phyloP scores from a whole-genome alignment of 2,329 filamentous ascomycete species.

The Ophiostoma ips region DNA sequence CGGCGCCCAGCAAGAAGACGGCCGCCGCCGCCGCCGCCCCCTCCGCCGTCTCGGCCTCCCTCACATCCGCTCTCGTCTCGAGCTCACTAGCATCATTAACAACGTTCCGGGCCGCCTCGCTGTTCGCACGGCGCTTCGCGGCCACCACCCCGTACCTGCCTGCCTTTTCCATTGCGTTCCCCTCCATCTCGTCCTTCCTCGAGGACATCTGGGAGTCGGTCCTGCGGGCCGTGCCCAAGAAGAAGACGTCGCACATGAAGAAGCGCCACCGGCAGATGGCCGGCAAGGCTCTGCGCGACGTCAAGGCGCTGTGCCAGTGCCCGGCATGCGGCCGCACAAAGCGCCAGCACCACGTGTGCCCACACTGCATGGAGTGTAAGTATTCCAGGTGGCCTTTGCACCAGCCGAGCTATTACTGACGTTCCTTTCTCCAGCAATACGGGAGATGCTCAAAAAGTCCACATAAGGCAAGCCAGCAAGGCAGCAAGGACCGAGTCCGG shows the following conservation, averaged over 20 bases:
- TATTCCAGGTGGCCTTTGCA: background rate
- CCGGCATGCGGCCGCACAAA: slow-evolving; percentile 80
- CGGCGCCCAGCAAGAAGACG: background rate
- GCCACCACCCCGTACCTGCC: slow-evolving; percentile 16
- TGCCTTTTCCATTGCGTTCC: slow-evolving; percentile 27
- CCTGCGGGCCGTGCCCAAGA: slow-evolving; percentile 87
- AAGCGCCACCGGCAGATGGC: slow-evolving; percentile 89
- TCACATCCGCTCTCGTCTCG: slow-evolving; percentile 4
- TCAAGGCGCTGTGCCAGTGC: slow-evolving; percentile 75
- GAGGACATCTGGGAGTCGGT: slow-evolving; percentile 86
- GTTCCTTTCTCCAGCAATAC: slow-evolving; percentile 27
- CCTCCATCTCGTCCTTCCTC: slow-evolving; percentile 42
- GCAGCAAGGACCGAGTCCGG: background rate
- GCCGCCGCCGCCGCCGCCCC: background rate
- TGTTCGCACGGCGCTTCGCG: slow-evolving; percentile 32
- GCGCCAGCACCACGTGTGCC: slow-evolving; percentile 77
- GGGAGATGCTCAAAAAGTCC: slow-evolving; percentile 22
- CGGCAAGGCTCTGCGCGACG: slow-evolving; percentile 86
- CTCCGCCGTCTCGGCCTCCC: background rate
- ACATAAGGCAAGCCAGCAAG: slow-evolving; percentile 1
- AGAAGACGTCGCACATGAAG: slow-evolving; percentile 95
- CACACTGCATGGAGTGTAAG: slow-evolving; percentile 43
- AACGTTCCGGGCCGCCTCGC: slow-evolving; percentile 22
- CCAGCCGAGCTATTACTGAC: slow-evolving; percentile 12
- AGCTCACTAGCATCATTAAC: slow-evolving; percentile 4